These are phyloP conservation scores for Allium sativum DNA, from an alignment of 106 monocot genomes.

Conservation along the genomic window DNA sequence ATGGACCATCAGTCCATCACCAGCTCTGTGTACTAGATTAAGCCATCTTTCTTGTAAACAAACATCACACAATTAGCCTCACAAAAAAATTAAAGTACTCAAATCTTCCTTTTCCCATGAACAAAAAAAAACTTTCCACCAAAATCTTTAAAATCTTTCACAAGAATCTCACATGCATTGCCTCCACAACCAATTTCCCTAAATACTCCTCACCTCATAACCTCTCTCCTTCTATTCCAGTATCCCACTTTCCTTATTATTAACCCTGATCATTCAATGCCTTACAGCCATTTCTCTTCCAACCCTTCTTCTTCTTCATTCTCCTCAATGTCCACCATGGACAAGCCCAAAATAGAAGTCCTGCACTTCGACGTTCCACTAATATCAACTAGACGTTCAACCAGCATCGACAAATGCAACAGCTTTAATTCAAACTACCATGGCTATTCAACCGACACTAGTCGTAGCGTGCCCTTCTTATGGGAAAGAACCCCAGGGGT, in stretches of 20 bases:
- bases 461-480: slow-evolving; percentile 39
- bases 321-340: neutral
- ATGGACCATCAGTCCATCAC: no score
- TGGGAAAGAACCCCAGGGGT: slow-evolving; percentile 65
- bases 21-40: no score
- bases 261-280: neutral
- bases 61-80: neutral
- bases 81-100: no score
- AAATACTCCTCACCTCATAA: neutral
- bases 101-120: neutral
- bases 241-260: neutral
- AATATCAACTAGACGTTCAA: slow-evolving; percentile 32
- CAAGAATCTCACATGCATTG: slow-evolving; percentile 13
- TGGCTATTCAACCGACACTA: neutral
- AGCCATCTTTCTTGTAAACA: neutral
- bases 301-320: neutral
- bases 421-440: neutral
- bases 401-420: neutral
- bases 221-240: neutral
- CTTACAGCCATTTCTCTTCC: neutral
- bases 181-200: neutral
- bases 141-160: slow-evolving; percentile 4
- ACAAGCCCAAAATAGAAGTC: neutral
- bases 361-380: slow-evolving; percentile 39
- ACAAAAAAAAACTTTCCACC: slow-evolving; percentile 1